A percentile compares a stretch with the other conserved stretches of the same genome.
Evolutionary conservation across 2,329 filamentous ascomycete genomes (phyloP).

Genomic region (Hypoxylon sp.): DNA sequence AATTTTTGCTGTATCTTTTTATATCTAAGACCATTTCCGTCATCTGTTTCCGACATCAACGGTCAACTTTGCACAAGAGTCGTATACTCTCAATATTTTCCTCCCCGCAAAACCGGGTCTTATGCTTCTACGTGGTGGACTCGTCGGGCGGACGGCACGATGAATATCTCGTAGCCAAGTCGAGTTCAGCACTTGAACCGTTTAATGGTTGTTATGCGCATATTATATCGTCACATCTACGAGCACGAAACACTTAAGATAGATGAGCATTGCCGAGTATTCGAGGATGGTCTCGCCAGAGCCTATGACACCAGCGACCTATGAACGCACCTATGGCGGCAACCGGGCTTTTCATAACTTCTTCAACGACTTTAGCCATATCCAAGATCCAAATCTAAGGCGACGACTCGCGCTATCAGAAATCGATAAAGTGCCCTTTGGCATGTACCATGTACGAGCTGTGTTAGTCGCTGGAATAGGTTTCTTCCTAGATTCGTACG

Average conservation of each 20-base stretch:
- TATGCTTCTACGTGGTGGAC: conserved; percentile 12
- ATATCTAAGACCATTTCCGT: conserved; percentile 3
- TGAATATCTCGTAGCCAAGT: conserved; percentile 25
- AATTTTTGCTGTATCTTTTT: conserved; percentile 4
- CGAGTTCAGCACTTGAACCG: conserved; percentile 13
- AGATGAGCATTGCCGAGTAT: conserved; percentile 1
- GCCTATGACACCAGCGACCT: conserved; percentile 55
- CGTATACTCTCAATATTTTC: conserved; percentile 4
- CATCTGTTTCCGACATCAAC: conserved; percentile 1
- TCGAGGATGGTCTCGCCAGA: conserved; percentile 56
- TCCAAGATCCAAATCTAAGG: conserved; percentile 81
- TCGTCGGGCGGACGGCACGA: conserved; percentile 15
- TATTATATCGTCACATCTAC: conserved; percentile 5
- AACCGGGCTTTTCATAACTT: conserved; percentile 82
- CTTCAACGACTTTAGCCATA: conserved; percentile 76
- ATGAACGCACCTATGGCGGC: conserved; percentile 68
- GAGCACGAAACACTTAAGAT: conserved; percentile 19
- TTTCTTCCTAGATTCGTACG: conserved; percentile 88
- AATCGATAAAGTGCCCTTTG: conserved; percentile 84
- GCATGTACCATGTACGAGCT: conserved; percentile 81
- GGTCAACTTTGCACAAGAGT: not conserved
- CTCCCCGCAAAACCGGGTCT: conserved; percentile 4
- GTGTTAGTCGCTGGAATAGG: conserved; percentile 83
- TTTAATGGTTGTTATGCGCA: conserved; percentile 15
- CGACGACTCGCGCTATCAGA: conserved; percentile 82